These are phyloP conservation scores for Boletus coccyginus DNA, from an alignment of 768 basidiomycete genomes.

Conservation along the genomic window DNA sequence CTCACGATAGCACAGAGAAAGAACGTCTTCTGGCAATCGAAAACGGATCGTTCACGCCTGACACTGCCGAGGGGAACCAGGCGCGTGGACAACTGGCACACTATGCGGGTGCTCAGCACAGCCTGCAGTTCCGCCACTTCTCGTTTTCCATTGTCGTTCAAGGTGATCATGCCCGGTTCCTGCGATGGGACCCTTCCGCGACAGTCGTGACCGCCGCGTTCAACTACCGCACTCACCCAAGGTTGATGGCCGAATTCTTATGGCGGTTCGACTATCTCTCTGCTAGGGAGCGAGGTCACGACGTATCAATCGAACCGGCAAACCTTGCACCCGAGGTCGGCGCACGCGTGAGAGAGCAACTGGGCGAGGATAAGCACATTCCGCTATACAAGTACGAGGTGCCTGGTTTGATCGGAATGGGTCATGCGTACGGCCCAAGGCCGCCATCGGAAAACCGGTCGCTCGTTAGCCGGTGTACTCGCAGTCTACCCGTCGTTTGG, in stretches of 20 bases:
- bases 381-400: not conserved
- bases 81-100: slow-evolving; percentile 22
- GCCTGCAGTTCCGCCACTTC: slow-evolving; percentile 31
- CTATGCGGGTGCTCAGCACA: slow-evolving; percentile 22
- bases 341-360: not conserved
- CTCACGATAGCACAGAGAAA: not conserved
- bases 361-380: not conserved
- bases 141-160: slow-evolving; percentile 31
- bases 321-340: not conserved
- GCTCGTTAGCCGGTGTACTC: not conserved
- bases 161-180: slow-evolving; percentile 25
- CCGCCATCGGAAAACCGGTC: not conserved
- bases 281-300: not conserved
- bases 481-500: too few species aligned
- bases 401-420: not conserved
- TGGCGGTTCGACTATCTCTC: not conserved
- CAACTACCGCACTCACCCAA: not conserved
- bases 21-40: not conserved
- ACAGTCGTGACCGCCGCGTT: not conserved
- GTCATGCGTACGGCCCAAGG: not conserved
- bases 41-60: not conserved
- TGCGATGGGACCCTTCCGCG: slow-evolving; percentile 34
- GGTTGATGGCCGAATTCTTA: not conserved
- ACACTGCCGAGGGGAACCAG: not conserved
- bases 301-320: not conserved